Evolutionary conservation across 352 stramenopile species (phyloP).

Genomic region (Pythium periplocum): DNA sequence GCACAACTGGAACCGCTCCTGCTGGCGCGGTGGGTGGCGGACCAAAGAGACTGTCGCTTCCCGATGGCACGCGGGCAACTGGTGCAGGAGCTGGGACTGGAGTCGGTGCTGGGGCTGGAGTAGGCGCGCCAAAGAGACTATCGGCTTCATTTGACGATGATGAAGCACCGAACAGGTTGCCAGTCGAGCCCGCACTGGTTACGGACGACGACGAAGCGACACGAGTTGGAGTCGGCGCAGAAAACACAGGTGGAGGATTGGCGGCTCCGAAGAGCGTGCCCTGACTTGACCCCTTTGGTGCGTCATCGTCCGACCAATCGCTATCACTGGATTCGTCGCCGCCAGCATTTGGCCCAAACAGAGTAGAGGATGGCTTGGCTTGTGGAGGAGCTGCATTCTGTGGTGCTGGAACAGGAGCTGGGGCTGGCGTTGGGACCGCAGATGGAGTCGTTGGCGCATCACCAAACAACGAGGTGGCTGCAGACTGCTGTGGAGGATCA

Average conservation of each 20-base stretch:
- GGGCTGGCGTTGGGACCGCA: constrained; percentile 7
- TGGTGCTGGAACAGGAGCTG: constrained; percentile 8
- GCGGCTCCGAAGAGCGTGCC: constrained; percentile 7
- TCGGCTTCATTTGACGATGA: too few species aligned
- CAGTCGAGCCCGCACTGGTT: too few species aligned
- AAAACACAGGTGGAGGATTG: not conserved
- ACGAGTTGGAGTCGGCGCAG: too few species aligned
- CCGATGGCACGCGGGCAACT: constrained; percentile 3
- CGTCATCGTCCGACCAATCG: constrained; percentile 23
- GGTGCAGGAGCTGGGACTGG: constrained; percentile 5
- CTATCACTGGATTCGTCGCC: constrained; percentile 16
- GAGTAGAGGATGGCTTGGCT: constrained; percentile 6
- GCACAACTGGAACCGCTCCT: constrained; percentile 1
- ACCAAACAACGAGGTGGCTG: not conserved
- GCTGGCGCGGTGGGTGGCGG: constrained; percentile 13
- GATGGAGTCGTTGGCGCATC: constrained; percentile 4
- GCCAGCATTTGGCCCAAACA: constrained; percentile 13
- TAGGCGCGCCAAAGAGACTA: constrained; percentile 1
- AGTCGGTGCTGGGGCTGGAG: constrained; percentile 13
- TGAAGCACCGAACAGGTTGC: too few species aligned
- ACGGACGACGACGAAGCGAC: too few species aligned
- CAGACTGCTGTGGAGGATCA: too few species aligned
- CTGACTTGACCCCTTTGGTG: constrained; percentile 8
- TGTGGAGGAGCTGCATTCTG: not conserved
- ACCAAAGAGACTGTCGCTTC: constrained; percentile 25